Evolutionary conservation across 441 rosid species (phyloP).

Genomic region (Jatropha podagrica): DNA sequence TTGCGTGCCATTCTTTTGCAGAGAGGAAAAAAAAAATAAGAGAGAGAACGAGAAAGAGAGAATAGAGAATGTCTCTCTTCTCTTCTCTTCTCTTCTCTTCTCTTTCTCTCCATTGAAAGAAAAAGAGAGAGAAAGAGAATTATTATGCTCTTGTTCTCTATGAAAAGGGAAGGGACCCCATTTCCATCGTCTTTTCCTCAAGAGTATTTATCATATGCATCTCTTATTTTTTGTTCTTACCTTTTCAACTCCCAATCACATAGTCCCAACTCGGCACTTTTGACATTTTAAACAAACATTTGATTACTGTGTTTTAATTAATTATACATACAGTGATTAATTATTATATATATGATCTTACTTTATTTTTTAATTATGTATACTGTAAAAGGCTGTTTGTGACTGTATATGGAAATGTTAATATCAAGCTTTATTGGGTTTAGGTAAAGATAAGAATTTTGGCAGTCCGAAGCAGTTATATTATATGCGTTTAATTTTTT

Average conservation of each 20-base stretch:
- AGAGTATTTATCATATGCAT: background rate
- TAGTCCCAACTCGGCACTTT: background rate
- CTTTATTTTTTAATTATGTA: background rate
- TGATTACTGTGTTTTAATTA: too few relatives aligned
- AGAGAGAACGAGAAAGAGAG: constrained; percentile 11
- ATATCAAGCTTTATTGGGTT: constrained; percentile 50
- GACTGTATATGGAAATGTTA: constrained; percentile 43
- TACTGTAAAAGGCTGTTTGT: constrained; percentile 53
- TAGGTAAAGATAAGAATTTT: constrained; percentile 49
- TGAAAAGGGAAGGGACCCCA: constrained; percentile 13
- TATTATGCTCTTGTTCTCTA: constrained; percentile 27
- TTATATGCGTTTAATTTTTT: background rate
- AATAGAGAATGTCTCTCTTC: constrained; percentile 9
- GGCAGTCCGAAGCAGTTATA: constrained; percentile 24
- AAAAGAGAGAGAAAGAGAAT: constrained; percentile 19
- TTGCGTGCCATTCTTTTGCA: constrained; percentile 26
- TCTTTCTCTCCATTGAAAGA: background rate
- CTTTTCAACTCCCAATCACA: constrained; percentile 14
- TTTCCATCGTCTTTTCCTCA: background rate
- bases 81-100: constrained; percentile 12
- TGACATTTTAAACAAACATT: background rate
- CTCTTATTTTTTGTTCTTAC: background rate
- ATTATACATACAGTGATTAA: too few relatives aligned
- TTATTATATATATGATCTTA: background rate
- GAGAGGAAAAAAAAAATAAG: constrained; percentile 10